Base-by-base conservation (phyloP, 2,329 filamentous ascomycete genomes). In the Didymella arachidicola region DNA sequence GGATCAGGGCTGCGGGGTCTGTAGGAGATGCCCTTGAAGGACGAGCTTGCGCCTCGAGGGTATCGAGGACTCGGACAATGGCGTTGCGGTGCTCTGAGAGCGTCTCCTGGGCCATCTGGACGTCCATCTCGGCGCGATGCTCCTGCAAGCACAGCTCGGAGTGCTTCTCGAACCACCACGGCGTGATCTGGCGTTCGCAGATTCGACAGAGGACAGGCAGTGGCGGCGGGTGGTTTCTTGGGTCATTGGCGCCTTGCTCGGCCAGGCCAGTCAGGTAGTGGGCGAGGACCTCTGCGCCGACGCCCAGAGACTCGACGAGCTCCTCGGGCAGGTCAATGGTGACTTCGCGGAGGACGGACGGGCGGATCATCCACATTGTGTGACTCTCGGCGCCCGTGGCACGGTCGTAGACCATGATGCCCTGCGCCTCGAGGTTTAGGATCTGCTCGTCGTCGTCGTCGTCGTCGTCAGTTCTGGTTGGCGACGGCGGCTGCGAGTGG, bases 161-260 rank as follows among this genome's bases (percentile, higher is more conserved):
- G 75, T 99, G 95, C 77, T 98, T 99, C 79, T 99, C 95, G 69
- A 99, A 99, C 96, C 95, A 99, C 95, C 95, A 99, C 0, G 94
- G 93, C 4, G 92, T 92, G 60, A 99, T 98, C 62, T 97, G 92
- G 53, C 95, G 91, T 75, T 99, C 95, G 77, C 95, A 99, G 54
- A 99, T 98, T 51, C 95, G 92, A 77, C 95, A 99, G 16, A 99
- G 85, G 4, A 98, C 90, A 0, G 93, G 92, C 11, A 88, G 83
- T 0, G 94, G 93, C 2, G 92, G 92, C 10, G 92, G 88, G 73
- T 93, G 89, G 70, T 89, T 87, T 48, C 86, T 86, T 19, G 90
- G 88, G 69, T 88, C 92, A 39, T 90, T 89, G 27, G 89, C 83
- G 48, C 91, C 92, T 39, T 88, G 87, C 74, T 99, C 95, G 46